Evolutionary conservation across 2,329 filamentous ascomycete species (phyloP).

Genomic region (Coniochaeta sp.): DNA sequence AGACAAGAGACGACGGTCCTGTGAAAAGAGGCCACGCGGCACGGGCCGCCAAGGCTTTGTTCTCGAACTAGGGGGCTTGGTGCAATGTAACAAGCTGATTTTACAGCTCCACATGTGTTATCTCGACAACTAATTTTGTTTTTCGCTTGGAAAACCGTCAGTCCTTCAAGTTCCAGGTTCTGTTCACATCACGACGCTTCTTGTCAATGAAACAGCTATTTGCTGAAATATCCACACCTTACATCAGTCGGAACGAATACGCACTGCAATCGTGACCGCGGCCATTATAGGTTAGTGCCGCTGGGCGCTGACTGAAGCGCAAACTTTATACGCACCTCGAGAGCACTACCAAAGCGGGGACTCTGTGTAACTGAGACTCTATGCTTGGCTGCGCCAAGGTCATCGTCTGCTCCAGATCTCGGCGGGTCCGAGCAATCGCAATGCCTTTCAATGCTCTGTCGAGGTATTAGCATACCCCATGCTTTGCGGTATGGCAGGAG

Average conservation of each 20-base stretch:
- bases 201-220: not conserved
- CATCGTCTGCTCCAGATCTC: not conserved
- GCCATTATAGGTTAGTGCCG: too few species aligned
- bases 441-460: too few species aligned
- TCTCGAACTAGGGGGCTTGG: not conserved
- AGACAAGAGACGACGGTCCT: too few species aligned
- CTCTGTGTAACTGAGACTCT: not conserved
- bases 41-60: conserved; percentile 1
- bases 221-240: too few species aligned
- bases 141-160: not conserved
- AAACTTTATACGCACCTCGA: too few species aligned
- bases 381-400: not conserved
- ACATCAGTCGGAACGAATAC: too few species aligned
- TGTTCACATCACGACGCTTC: too few species aligned
- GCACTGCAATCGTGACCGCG: too few species aligned
- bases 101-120: not conserved
- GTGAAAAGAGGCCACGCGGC: not conserved
- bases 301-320: too few species aligned
- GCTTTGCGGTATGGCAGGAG: too few species aligned
- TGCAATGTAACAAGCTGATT: not conserved
- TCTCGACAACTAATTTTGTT: not conserved
- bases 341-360: not conserved
- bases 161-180: too few species aligned
- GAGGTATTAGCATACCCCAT: not conserved
- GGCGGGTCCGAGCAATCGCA: not conserved